Conservation (phyloP, 2,329 filamentous ascomycete species). For the Paecilomyces sp. region DNA sequence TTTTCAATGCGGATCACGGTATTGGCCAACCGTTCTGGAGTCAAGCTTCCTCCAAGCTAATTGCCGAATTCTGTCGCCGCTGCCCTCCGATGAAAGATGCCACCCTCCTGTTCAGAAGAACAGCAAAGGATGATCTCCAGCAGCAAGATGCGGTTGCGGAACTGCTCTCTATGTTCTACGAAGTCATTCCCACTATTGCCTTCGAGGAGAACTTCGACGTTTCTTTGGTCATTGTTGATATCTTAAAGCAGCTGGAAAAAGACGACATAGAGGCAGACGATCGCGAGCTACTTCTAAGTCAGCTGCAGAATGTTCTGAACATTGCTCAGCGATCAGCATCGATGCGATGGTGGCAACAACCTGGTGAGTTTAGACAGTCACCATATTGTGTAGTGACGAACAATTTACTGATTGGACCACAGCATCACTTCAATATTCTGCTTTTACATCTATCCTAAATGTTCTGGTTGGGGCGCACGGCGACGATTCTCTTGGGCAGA, state of each 20-base stretch:
- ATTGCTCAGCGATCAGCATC: constrained; percentile 74
- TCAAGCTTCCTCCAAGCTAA: constrained; percentile 59
- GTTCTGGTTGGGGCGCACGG: constrained; percentile 25
- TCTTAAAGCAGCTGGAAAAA: constrained; percentile 56
- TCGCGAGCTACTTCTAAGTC: constrained; percentile 56
- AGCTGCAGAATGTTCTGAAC: constrained; percentile 72
- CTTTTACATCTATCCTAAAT: constrained; percentile 35
- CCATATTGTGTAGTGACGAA: constrained; percentile 6
- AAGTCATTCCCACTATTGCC: constrained; percentile 70
- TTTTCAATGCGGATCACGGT: constrained; percentile 48
- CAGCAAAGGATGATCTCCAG: constrained; percentile 60
- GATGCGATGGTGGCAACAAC: constrained; percentile 85
- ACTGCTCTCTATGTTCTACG: constrained; percentile 76
- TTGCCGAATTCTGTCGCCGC: constrained; percentile 68
- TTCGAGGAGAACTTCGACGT: constrained; percentile 84
- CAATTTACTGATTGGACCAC: constrained; percentile 6
- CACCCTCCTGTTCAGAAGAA: constrained; percentile 64
- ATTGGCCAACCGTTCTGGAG: constrained; percentile 54
- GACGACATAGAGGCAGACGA: constrained; percentile 38
- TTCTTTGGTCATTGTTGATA: constrained; percentile 64
- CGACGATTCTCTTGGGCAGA: constrained; percentile 23
- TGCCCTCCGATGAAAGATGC: constrained; percentile 78
- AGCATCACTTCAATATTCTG: constrained; percentile 34
- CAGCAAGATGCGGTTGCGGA: constrained; percentile 74
- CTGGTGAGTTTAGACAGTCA: constrained; percentile 32